Evolutionary conservation across 768 basidiomycete genomes (phyloP).

Genomic region (Xerocomellus dryophilus): DNA sequence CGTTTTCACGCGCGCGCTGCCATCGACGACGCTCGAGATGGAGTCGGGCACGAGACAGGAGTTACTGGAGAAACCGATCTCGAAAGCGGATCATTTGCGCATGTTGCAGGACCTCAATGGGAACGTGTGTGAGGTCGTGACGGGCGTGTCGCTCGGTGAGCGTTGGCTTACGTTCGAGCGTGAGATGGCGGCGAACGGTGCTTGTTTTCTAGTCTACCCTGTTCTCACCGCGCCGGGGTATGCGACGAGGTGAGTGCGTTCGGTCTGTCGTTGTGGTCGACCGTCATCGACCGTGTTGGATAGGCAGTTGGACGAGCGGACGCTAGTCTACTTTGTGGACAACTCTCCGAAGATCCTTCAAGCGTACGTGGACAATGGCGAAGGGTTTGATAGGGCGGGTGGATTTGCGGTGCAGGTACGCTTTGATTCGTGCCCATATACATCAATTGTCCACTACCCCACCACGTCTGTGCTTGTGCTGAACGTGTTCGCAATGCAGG

Average conservation of each 20-base stretch:
- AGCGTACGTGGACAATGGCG: conserved; percentile 82
- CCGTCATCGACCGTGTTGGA: not conserved
- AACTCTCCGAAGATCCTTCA: conserved; percentile 55
- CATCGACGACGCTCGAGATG: conserved; percentile 47
- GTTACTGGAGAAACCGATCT: conserved; percentile 83
- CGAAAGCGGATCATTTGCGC: conserved; percentile 76
- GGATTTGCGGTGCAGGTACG: conserved; percentile 90
- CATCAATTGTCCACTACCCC: not conserved
- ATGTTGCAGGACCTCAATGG: conserved; percentile 91
- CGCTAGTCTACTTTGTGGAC: conserved; percentile 74
- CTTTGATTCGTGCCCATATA: not conserved
- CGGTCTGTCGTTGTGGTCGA: not conserved
- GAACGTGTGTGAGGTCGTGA: conserved; percentile 85
- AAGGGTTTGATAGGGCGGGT: conserved; percentile 86
- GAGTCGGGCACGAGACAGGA: conserved; percentile 55
- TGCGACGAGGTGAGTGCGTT: conserved; percentile 51
- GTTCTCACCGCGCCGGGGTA: conserved; percentile 76
- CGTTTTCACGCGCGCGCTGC: conserved; percentile 75
- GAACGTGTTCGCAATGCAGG: conserved; percentile 40
- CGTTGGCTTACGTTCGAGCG: not conserved
- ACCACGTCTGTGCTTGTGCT: not conserved
- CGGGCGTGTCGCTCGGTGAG: conserved; percentile 81
- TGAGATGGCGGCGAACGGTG: not conserved
- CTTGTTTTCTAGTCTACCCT: conserved; percentile 56
- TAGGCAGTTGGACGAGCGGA: conserved; percentile 81